Percentiles rank a stretch among this genome's conserved stretches.
Conservation (phyloP, 192 early-diverging fungal genomes). For the Dissophora globulifera region DNA sequence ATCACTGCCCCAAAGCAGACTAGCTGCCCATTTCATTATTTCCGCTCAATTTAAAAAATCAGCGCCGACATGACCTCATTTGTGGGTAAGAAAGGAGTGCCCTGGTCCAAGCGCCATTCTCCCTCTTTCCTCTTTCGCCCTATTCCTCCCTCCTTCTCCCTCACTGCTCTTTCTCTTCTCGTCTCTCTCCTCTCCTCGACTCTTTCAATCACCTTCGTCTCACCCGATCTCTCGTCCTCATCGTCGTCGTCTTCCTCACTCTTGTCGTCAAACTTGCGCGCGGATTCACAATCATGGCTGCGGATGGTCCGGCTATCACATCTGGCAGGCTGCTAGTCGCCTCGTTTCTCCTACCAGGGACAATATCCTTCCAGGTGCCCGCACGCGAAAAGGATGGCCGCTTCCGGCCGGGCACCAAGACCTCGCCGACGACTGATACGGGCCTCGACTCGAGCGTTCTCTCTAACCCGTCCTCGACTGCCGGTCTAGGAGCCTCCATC, state of each 20-base stretch:
- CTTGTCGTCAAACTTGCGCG: neutral
- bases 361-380: conserved; percentile 68
- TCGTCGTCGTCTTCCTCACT: conserved; percentile 8
- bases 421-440: conserved; percentile 5
- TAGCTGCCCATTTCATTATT: no score
- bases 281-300: conserved; percentile 11
- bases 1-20: no score
- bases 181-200: neutral
- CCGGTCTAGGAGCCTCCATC: conserved; percentile 48
- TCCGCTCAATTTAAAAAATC: no score
- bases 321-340: conserved; percentile 72
- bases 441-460: neutral
- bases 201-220: conserved; percentile 1
- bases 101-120: conserved; percentile 1
- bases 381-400: conserved; percentile 52
- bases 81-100: neutral
- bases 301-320: conserved; percentile 32
- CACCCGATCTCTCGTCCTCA: neutral
- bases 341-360: conserved; percentile 78
- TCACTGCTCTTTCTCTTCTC: neutral
- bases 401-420: conserved; percentile 38
- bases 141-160: neutral
- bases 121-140: neutral
- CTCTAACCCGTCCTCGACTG: neutral
- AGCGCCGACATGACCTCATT: conserved; percentile 12